Percentiles rank a stretch among this genome's conserved stretches.
phyloP scores from a whole-genome alignment of 495 filamentous ascomycete genomes.

The Mytilinidion resinicola region DNA sequence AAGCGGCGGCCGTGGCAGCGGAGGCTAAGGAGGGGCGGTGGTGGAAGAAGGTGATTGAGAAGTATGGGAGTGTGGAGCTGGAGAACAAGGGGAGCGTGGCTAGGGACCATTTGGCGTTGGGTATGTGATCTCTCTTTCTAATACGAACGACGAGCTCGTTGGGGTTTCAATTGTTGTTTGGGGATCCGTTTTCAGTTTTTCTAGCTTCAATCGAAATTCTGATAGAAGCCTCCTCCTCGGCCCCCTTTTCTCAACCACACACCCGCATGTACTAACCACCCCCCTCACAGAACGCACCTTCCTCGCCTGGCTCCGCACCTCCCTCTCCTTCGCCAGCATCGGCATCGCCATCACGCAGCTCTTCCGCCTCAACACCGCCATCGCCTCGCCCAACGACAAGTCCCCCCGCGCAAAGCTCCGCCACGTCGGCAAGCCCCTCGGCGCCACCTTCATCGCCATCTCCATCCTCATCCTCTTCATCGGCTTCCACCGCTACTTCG shows the following conservation, averaged over 20 bases:
- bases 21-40: conserved; percentile 37
- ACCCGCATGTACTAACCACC: conserved; percentile 7
- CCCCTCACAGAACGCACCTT: conserved; percentile 76
- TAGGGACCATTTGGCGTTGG: conserved; percentile 87
- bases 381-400: conserved; percentile 34
- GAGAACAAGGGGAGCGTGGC: conserved; percentile 97
- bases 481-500: conserved; percentile 68
- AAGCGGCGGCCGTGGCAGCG: conserved; percentile 17
- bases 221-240: neutral
- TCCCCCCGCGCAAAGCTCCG: conserved; percentile 42
- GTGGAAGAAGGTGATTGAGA: conserved; percentile 51
- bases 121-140: conserved; percentile 45
- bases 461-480: conserved; percentile 78
- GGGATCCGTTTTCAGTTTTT: neutral
- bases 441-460: conserved; percentile 84
- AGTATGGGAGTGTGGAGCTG: conserved; percentile 77
- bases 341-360: conserved; percentile 95
- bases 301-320: conserved; percentile 93
- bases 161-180: no score
- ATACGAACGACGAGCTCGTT: neutral
- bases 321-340: conserved; percentile 90
- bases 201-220: neutral
- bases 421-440: conserved; percentile 84
- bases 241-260: neutral
- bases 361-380: conserved; percentile 79